Evolutionary conservation across 257 asterid genomes (phyloP).

Genomic region (Nicotiana benthamiana): DNA sequence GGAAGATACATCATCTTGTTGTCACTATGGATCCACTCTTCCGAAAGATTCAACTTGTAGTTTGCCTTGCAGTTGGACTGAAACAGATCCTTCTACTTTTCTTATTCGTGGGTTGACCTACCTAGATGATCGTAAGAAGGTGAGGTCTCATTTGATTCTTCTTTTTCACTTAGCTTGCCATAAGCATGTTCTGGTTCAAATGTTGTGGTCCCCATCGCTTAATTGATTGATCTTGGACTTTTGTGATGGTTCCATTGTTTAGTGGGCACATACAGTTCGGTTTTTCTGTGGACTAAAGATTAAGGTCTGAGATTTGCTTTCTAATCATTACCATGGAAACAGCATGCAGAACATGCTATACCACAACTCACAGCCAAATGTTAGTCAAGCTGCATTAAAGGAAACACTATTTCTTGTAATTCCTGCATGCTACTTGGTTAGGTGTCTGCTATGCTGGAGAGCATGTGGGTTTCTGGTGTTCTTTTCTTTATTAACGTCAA

Average conservation of each 20-base stretch:
- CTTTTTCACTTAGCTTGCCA: not conserved
- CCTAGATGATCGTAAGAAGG: slow-evolving; percentile 88
- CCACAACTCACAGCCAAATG: not conserved
- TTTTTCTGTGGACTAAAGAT: not conserved
- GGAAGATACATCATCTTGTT: slow-evolving; percentile 63
- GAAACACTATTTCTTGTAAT: not conserved
- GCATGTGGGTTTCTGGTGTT: not conserved
- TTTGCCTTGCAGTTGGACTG: slow-evolving; percentile 81
- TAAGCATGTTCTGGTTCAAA: not conserved
- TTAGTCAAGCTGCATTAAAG: not conserved
- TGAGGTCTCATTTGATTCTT: slow-evolving; percentile 9
- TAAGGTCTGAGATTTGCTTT: not conserved
- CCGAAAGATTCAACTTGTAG: slow-evolving; percentile 78
- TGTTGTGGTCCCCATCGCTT: not conserved
- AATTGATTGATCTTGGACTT: not conserved
- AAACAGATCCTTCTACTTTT: slow-evolving; percentile 78
- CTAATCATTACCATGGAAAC: not conserved
- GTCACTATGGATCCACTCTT: slow-evolving; percentile 84
- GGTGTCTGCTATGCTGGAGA: not conserved
- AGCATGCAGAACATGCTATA: not conserved
- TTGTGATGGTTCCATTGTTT: not conserved
- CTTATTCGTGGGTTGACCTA: slow-evolving; percentile 90
- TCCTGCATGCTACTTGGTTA: not conserved
- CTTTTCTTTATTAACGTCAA: not conserved
- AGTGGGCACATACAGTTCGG: not conserved